Percentiles rank a stretch among this genome's conserved stretches.
Evolutionary conservation across 2,329 filamentous ascomycete species (phyloP).

Genomic region (Alternaria burnsii): DNA sequence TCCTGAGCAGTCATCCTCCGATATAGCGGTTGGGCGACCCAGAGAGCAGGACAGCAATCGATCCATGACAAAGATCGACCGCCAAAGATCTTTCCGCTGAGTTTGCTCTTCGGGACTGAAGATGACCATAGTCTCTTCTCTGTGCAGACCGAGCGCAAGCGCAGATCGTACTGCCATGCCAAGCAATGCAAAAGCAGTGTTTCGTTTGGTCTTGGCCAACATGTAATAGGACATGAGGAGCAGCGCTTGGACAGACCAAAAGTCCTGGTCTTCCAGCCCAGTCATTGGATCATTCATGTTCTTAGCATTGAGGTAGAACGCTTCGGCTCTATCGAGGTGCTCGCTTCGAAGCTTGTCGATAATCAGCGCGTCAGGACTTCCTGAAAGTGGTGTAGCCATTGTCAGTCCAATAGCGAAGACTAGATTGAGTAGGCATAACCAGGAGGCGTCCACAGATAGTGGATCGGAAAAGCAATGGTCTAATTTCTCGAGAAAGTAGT

Average conservation of each 20-base stretch:
- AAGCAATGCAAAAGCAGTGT: constrained; percentile 69
- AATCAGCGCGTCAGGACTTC: constrained; percentile 59
- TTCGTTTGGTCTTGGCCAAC: constrained; percentile 68
- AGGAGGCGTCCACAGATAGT: constrained; percentile 59
- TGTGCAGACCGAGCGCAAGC: constrained; percentile 69
- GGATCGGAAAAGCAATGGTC: constrained; percentile 65
- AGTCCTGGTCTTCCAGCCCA: constrained; percentile 68
- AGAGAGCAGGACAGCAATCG: constrained; percentile 69
- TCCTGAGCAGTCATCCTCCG: constrained; percentile 68
- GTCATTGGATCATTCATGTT: constrained; percentile 58
- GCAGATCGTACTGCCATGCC: constrained; percentile 70
- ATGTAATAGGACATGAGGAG: constrained; percentile 71
- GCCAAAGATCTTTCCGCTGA: constrained; percentile 68
- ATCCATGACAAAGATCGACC: constrained; percentile 71
- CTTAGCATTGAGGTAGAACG: constrained; percentile 69
- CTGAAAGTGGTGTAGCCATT: constrained; percentile 62
- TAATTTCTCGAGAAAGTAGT: constrained; percentile 59
- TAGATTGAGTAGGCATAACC: constrained; percentile 68
- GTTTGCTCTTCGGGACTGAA: constrained; percentile 59
- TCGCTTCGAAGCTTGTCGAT: constrained; percentile 62
- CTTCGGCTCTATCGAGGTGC: constrained; percentile 64
- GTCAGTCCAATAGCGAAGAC: constrained; percentile 70
- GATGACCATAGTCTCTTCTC: constrained; percentile 65
- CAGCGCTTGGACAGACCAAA: constrained; percentile 72
- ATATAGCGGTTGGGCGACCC: constrained; percentile 69